Percentiles rank a stretch among this genome's conserved stretches.
Conservation (phyloP, 768 basidiomycete genomes). For the Clitopilus hobsonii region DNA sequence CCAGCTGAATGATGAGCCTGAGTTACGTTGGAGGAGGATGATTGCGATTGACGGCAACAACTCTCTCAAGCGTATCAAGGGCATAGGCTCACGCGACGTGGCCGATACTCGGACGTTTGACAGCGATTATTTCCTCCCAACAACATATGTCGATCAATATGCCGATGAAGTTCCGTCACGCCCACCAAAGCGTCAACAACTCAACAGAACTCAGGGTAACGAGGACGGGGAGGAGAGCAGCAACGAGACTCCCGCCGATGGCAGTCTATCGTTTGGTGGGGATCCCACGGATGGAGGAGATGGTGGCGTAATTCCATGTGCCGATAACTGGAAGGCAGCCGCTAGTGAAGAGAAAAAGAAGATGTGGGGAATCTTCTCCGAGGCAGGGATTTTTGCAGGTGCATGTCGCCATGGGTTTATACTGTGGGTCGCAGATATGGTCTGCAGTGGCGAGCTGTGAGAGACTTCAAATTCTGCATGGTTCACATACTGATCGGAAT, state of each 20-base stretch:
- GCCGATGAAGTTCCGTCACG: slow-evolving; percentile 22
- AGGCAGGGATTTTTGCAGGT: slow-evolving; percentile 31
- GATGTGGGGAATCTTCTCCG: slow-evolving; percentile 30
- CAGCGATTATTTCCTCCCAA: slow-evolving; percentile 20
- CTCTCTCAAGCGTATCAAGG: slow-evolving; percentile 24
- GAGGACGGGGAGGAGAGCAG: background rate
- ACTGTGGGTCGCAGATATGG: slow-evolving; percentile 25
- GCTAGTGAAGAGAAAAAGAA: slow-evolving; percentile 21
- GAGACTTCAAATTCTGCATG: slow-evolving; percentile 9
- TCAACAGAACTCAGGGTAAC: too few relatives aligned
- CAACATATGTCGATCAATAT: slow-evolving; percentile 21
- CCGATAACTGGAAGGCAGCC: slow-evolving; percentile 26
- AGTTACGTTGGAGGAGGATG: slow-evolving; percentile 18
- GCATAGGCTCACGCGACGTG: slow-evolving; percentile 9
- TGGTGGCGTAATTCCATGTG: slow-evolving; percentile 9
- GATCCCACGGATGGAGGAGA: background rate
- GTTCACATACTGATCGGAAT: background rate
- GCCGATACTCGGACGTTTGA: slow-evolving; percentile 14
- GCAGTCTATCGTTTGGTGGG: slow-evolving; percentile 9
- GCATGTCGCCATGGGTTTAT: slow-evolving; percentile 29
- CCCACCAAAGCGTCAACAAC: background rate
- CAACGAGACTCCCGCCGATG: background rate
- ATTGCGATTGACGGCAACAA: slow-evolving; percentile 28
- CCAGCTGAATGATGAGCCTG: slow-evolving; percentile 24
- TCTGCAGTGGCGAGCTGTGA: slow-evolving; percentile 30